Evolutionary conservation across 805 yeast species (phyloP).

Genomic region (Torulaspora microellipsoides): DNA sequence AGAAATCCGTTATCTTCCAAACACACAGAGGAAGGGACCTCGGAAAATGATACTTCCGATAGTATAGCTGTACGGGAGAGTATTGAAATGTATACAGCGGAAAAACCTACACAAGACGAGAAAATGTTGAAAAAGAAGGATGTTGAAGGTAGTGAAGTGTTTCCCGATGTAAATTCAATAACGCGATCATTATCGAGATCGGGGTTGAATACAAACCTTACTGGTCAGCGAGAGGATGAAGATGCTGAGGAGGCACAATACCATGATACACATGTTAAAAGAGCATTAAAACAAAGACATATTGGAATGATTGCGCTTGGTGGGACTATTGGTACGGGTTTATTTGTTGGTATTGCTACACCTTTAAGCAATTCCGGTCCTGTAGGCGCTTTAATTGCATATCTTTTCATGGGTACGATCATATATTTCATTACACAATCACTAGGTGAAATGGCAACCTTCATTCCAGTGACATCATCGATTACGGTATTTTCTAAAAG

Average conservation of each 20-base stretch:
- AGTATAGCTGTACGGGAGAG: no score
- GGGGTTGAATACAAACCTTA: neutral
- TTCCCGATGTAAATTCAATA: neutral
- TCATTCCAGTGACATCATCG: conserved; percentile 58
- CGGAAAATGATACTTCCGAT: no score
- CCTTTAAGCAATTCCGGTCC: conserved; percentile 59
- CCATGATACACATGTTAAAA: conserved; percentile 43
- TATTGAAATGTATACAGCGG: no score
- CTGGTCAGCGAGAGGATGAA: conserved; percentile 9
- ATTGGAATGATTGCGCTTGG: conserved; percentile 70
- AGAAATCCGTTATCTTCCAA: no score
- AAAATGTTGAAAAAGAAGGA: conserved; percentile 1
- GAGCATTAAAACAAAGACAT: conserved; percentile 59
- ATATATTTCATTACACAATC: conserved; percentile 60
- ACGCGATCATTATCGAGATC: conserved; percentile 1
- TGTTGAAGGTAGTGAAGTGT: neutral
- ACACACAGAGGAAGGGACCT: no score
- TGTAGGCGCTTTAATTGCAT: conserved; percentile 56
- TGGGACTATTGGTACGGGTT: conserved; percentile 71
- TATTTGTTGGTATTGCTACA: conserved; percentile 57
- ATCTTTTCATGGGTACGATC: conserved; percentile 56
- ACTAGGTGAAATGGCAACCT: conserved; percentile 72
- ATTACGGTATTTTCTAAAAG: conserved; percentile 60
- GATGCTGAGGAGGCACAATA: conserved; percentile 31
- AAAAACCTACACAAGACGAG: neutral